Base-by-base conservation (phyloP, 805 yeast species). In the Wickerhamiella hasegawae region DNA sequence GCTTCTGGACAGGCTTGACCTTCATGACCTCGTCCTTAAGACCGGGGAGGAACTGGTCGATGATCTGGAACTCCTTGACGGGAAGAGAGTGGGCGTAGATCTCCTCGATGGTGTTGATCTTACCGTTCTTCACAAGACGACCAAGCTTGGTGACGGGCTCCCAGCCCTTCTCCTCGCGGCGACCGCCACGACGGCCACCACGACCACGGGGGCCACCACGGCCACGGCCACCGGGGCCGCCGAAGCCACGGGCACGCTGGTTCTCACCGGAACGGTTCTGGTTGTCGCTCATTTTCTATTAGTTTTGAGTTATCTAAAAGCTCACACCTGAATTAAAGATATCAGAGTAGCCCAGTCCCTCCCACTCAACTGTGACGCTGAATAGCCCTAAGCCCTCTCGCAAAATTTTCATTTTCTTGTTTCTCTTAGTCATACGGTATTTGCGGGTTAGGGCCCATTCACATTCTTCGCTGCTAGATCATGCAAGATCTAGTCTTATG, bases 71-170 rank as follows among this genome's bases (percentile, higher is more conserved):
- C 74, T 90, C 98, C 85, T 90, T 90, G 68, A 90, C 90, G 64
- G 98, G 97, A 60, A 90, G 75, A 60, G 98, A 78, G 85, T 90
- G 96, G 63, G 87, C 73, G 90, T 84, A 90, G 73, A 90, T 82
- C 74, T 90, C 94, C 74, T 90, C 98, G 58, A 90, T 71, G 60
- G 93, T 68, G 63, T 85, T 67, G 69, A 90, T 74, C 79, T 90
- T 87, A 68, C 94, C 94, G 60, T 96, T 94, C 74, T 84, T 83
- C 54, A 90, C 98, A 62, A 90, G 78, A 79, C 98, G 87, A 71
- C 98, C 98, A 65, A 90, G 81, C 78, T 90, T 90, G 90, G 98
- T 90, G 65, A 90, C 97, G 71, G 98, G 98, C 59, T 76, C 76
- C 98, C 98, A 90, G 59, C 92, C 94, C 74, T 87, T 85, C 76